Percentiles rank a stretch among this genome's conserved stretches.
These are phyloP conservation scores for Rhynchosporium secalis DNA, from an alignment of 2,329 filamentous ascomycete species.

Conservation along the genomic window DNA sequence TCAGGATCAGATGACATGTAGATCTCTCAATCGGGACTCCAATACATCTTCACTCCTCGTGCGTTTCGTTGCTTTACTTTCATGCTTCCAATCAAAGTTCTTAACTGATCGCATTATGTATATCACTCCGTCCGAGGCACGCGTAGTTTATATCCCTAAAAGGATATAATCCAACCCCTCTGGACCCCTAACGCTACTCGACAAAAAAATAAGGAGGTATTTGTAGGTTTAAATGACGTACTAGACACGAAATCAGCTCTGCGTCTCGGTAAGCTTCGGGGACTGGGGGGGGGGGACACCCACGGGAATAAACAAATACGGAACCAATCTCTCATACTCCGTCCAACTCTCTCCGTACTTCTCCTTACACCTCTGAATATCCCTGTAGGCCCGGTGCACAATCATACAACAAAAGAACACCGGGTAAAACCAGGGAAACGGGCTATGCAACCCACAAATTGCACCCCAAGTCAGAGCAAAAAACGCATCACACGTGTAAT, in stretches of 20 bases:
- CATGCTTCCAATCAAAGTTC: too few species aligned
- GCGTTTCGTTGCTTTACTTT: too few species aligned
- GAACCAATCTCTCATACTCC: slow-evolving; percentile 77
- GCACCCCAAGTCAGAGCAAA: slow-evolving; percentile 78
- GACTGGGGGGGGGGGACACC: slow-evolving; percentile 31
- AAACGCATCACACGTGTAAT: slow-evolving; percentile 79
- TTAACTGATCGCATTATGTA: too few species aligned
- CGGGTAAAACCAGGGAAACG: slow-evolving; percentile 89
- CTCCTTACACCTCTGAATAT: slow-evolving; percentile 71
- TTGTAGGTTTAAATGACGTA: slow-evolving; percentile 17
- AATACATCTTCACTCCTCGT: too few species aligned
- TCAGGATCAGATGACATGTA: too few species aligned
- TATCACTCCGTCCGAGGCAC: too few species aligned
- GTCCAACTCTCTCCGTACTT: slow-evolving; percentile 83
- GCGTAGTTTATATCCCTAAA: slow-evolving; percentile 3
- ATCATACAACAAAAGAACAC: slow-evolving; percentile 82
- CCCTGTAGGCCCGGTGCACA: slow-evolving; percentile 71
- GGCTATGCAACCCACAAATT: slow-evolving; percentile 77
- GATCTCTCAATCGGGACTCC: too few species aligned
- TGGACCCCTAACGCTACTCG: too few species aligned
- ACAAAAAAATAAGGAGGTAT: not conserved
- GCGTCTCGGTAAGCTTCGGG: too few species aligned
- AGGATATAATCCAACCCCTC: not conserved
- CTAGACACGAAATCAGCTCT: not conserved
- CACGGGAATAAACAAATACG: slow-evolving; percentile 80